Evolutionary conservation across 257 asterid species (phyloP).

Genomic region (Nicotiana undulata): DNA sequence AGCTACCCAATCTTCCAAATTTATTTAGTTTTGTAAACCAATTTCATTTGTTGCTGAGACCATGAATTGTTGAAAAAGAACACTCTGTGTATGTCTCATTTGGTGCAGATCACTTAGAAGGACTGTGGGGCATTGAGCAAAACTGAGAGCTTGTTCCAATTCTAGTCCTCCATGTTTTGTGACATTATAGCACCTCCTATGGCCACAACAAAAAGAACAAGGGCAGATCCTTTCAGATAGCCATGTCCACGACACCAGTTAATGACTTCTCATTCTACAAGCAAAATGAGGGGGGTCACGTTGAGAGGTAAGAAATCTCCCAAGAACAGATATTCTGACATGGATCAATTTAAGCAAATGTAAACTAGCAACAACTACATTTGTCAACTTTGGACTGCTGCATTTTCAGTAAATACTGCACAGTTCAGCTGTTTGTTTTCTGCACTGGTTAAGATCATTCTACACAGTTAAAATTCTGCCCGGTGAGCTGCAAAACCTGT

Average conservation of each 20-base stretch:
- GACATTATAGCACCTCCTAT: slow-evolving; percentile 43
- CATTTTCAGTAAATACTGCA: no score
- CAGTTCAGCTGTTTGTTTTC: no score
- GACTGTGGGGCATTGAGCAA: slow-evolving; percentile 46
- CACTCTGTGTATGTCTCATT: not conserved
- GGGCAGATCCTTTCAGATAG: slow-evolving; percentile 36
- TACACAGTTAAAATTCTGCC: no score
- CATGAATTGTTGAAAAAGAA: not conserved
- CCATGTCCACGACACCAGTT: slow-evolving; percentile 41
- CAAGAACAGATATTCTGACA: not conserved
- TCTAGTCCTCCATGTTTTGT: slow-evolving; percentile 39
- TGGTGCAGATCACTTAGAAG: slow-evolving; percentile 44
- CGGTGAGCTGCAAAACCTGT: no score
- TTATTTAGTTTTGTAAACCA: not conserved
- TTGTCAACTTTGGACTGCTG: no score
- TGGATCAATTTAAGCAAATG: not conserved
- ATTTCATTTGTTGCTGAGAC: not conserved
- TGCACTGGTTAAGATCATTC: no score
- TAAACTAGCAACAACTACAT: not conserved
- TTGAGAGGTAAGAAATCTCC: not conserved
- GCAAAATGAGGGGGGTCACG: not conserved
- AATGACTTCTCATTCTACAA: slow-evolving; percentile 60
- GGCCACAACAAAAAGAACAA: slow-evolving; percentile 30
- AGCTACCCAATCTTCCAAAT: not conserved
- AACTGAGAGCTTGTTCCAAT: slow-evolving; percentile 31